These are phyloP conservation scores for Penicillium glabrum DNA, from an alignment of 2,329 filamentous ascomycete species.

Conservation along the genomic window DNA sequence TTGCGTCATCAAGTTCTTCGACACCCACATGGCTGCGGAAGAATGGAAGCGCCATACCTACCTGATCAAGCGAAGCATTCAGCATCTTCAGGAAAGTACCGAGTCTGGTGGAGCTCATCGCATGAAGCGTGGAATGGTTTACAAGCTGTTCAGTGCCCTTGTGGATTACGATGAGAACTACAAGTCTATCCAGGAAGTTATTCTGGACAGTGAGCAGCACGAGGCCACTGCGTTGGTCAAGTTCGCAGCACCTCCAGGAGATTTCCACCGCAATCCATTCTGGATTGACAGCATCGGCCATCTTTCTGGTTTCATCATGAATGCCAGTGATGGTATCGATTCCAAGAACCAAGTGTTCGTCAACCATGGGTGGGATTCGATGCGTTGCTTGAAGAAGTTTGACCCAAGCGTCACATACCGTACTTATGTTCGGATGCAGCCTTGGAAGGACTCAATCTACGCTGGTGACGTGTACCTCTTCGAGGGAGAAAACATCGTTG, in stretches of 20 bases:
- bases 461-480: slow-evolving; percentile 62
- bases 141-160: slow-evolving; percentile 67
- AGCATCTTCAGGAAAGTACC: slow-evolving; percentile 60
- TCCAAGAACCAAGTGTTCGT: slow-evolving; percentile 62
- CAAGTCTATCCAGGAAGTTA: slow-evolving; percentile 59
- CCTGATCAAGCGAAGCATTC: slow-evolving; percentile 64
- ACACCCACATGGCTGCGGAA: slow-evolving; percentile 22
- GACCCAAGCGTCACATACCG: slow-evolving; percentile 55
- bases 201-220: slow-evolving; percentile 56
- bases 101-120: slow-evolving; percentile 67
- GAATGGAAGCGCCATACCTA: slow-evolving; percentile 63
- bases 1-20: slow-evolving; percentile 36
- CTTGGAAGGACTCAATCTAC: slow-evolving; percentile 51
- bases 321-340: slow-evolving; percentile 58
- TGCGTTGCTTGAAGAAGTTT: slow-evolving; percentile 57
- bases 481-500: slow-evolving; percentile 59
- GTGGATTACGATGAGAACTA: slow-evolving; percentile 59
- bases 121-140: slow-evolving; percentile 72
- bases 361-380: slow-evolving; percentile 61
- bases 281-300: slow-evolving; percentile 61
- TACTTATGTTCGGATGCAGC: slow-evolving; percentile 63
- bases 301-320: slow-evolving; percentile 61
- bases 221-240: slow-evolving; percentile 56
- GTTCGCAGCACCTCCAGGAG: slow-evolving; percentile 56
- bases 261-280: slow-evolving; percentile 60